A percentile compares a stretch with the other conserved stretches of the same genome.
Conservation (phyloP, 129 eudicot genomes). For the Centella asiatica region DNA sequence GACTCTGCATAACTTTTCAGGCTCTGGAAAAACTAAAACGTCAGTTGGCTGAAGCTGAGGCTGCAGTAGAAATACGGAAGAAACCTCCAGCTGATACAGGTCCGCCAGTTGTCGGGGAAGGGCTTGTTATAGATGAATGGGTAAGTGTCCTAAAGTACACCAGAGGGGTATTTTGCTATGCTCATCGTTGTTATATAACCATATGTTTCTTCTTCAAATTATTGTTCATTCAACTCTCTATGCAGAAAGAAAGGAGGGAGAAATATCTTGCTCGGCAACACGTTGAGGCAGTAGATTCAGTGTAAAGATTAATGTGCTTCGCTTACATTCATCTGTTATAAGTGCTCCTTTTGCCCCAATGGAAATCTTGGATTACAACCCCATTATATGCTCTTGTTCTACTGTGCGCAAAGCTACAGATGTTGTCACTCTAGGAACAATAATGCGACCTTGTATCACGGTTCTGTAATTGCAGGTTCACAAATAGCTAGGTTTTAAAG, state of each 20-base stretch:
- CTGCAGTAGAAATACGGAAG: constrained; percentile 52
- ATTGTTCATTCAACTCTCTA: neutral
- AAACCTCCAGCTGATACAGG: constrained; percentile 47
- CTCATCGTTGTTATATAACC: neutral
- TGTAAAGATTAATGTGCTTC: constrained; percentile 21
- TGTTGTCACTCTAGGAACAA: neutral
- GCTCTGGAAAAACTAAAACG: constrained; percentile 53
- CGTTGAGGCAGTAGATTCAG: constrained; percentile 53
- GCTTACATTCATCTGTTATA: constrained; percentile 2
- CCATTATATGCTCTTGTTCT: neutral
- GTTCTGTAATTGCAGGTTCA: neutral
- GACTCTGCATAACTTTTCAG: constrained; percentile 19
- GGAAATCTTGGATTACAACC: constrained; percentile 13
- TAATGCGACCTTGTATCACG: neutral
- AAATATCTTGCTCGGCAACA: constrained; percentile 88
- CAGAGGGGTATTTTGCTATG: neutral
- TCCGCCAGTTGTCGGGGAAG: constrained; percentile 48
- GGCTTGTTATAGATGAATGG: constrained; percentile 67
- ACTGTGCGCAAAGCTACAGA: neutral
- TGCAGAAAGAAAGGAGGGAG: constrained; percentile 79
- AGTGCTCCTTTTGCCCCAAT: constrained; percentile 20
- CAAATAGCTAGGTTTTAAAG: constrained; percentile 5
- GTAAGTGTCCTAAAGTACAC: constrained; percentile 19
- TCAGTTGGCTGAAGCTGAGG: constrained; percentile 52
- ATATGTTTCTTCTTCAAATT: neutral